phyloP scores from a whole-genome alignment of 2,329 filamentous ascomycete genomes.

The Aspergillus glaucus region DNA sequence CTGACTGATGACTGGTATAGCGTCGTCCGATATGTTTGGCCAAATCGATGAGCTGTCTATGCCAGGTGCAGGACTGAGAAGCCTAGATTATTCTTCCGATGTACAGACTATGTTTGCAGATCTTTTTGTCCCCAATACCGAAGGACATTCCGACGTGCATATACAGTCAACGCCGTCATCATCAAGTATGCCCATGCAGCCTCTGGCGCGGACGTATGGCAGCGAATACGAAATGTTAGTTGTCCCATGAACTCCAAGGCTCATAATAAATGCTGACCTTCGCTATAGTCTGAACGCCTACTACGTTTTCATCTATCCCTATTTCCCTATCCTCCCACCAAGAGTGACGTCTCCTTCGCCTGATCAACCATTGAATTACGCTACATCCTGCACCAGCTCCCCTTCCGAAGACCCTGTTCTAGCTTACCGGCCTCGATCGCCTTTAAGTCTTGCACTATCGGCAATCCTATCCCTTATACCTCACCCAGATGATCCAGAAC shows the following conservation, averaged over 20 bases:
- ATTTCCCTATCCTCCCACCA: constrained; percentile 41
- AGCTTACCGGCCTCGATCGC: constrained; percentile 35
- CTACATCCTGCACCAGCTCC: constrained; percentile 22
- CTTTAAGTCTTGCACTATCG: constrained; percentile 39
- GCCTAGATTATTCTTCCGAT: constrained; percentile 33
- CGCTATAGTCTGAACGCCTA: constrained; percentile 37
- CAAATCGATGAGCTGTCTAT: constrained; percentile 37
- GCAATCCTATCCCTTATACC: constrained; percentile 39
- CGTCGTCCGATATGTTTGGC: constrained; percentile 28
- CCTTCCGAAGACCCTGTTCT: constrained; percentile 26
- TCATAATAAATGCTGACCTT: constrained; percentile 9
- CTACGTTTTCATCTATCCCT: constrained; percentile 42
- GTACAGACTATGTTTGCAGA: constrained; percentile 34
- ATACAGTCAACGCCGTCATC: constrained; percentile 24
- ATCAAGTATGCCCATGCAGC: constrained; percentile 18
- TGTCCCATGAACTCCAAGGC: neutral
- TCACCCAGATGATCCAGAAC: constrained; percentile 34
- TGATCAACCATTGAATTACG: constrained; percentile 29
- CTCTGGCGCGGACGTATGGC: constrained; percentile 34
- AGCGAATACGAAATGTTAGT: constrained; percentile 38
- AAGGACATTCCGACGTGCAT: constrained; percentile 17
- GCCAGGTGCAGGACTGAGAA: constrained; percentile 35
- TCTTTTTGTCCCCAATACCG: constrained; percentile 24
- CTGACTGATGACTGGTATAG: constrained; percentile 17
- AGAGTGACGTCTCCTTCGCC: constrained; percentile 21